A percentile compares a stretch with the other conserved stretches of the same genome.
phyloP scores from a whole-genome alignment of 352 stramenopile species.

The Globisporangium emineosum region DNA sequence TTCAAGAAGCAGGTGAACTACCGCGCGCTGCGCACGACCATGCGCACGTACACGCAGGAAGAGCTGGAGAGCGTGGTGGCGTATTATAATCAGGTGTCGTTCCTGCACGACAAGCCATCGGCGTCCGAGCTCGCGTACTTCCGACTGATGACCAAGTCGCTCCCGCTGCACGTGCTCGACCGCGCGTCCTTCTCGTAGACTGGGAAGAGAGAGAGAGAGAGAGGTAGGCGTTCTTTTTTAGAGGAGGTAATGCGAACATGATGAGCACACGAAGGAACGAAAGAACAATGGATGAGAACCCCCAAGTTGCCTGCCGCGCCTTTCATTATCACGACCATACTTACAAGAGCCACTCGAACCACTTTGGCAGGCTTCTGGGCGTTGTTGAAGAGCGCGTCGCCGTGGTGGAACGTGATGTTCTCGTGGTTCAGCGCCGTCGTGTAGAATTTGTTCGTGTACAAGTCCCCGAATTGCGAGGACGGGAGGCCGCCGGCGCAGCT shows the following conservation, averaged over 20 bases:
- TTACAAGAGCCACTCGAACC: too few species aligned
- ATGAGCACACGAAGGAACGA: neutral
- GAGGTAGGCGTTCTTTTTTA: slow-evolving; percentile 7
- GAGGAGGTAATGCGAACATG: neutral
- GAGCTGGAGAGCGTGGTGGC: slow-evolving; percentile 71
- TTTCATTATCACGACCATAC: too few species aligned
- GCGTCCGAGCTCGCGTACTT: slow-evolving; percentile 78
- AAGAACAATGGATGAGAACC: neutral
- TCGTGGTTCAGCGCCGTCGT: too few species aligned
- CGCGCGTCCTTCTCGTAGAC: slow-evolving; percentile 80
- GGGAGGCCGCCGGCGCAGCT: too few species aligned
- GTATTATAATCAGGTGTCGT: slow-evolving; percentile 81
- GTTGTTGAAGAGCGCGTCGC: too few species aligned
- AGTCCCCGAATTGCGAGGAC: too few species aligned
- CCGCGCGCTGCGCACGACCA: slow-evolving; percentile 63
- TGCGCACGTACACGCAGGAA: slow-evolving; percentile 76
- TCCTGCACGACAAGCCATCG: slow-evolving; percentile 50
- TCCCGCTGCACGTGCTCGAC: slow-evolving; percentile 78
- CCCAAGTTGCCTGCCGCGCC: neutral
- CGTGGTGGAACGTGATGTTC: too few species aligned
- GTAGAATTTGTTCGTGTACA: too few species aligned
- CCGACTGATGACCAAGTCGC: slow-evolving; percentile 82
- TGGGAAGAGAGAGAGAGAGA: neutral
- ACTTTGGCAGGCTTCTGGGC: too few species aligned
- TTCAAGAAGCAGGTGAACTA: slow-evolving; percentile 87